A percentile compares a stretch with the other conserved stretches of the same genome.
These are phyloP conservation scores for Dictyophora rubrovolvata DNA, from an alignment of 768 basidiomycete species.

Conservation along the genomic window DNA sequence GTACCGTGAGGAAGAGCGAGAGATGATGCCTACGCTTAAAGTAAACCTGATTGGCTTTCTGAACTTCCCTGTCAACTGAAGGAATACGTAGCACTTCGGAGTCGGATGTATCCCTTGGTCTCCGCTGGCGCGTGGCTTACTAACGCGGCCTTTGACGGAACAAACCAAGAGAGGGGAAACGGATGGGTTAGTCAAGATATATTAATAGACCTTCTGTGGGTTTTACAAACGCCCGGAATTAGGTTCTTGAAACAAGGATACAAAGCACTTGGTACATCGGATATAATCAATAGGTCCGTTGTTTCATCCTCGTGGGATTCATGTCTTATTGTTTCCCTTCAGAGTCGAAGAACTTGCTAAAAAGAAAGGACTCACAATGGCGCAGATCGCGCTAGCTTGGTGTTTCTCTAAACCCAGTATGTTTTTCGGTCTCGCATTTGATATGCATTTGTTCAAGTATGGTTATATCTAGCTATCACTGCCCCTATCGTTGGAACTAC, in stretches of 20 bases:
- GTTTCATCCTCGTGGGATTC: slow-evolving; percentile 5
- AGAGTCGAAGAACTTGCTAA: slow-evolving; percentile 49
- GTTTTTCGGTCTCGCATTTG: background rate
- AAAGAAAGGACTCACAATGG: slow-evolving; percentile 43
- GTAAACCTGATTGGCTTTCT: slow-evolving; percentile 15
- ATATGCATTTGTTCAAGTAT: too few species aligned
- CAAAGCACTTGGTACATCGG: slow-evolving; percentile 18
- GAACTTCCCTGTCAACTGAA: background rate
- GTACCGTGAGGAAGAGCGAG: slow-evolving; percentile 57
- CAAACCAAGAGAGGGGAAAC: slow-evolving; percentile 30
- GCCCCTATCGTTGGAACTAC: slow-evolving; percentile 53
- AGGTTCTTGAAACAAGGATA: background rate
- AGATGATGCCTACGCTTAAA: slow-evolving; percentile 53
- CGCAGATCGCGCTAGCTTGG: slow-evolving; percentile 48
- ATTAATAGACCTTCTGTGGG: background rate
- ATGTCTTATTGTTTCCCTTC: slow-evolving; percentile 8
- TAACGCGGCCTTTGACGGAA: slow-evolving; percentile 30
- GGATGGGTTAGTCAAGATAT: slow-evolving; percentile 20
- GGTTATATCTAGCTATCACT: slow-evolving; percentile 12
- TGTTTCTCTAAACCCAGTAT: slow-evolving; percentile 30
- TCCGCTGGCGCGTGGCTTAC: slow-evolving; percentile 40
- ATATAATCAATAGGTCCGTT: slow-evolving; percentile 29
- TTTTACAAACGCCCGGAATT: too few species aligned
- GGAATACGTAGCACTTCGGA: slow-evolving; percentile 32
- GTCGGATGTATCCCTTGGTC: slow-evolving; percentile 53